These are phyloP conservation scores for Trichoderma harzianum DNA, from an alignment of 2,329 filamentous ascomycete genomes.

Conservation along the genomic window DNA sequence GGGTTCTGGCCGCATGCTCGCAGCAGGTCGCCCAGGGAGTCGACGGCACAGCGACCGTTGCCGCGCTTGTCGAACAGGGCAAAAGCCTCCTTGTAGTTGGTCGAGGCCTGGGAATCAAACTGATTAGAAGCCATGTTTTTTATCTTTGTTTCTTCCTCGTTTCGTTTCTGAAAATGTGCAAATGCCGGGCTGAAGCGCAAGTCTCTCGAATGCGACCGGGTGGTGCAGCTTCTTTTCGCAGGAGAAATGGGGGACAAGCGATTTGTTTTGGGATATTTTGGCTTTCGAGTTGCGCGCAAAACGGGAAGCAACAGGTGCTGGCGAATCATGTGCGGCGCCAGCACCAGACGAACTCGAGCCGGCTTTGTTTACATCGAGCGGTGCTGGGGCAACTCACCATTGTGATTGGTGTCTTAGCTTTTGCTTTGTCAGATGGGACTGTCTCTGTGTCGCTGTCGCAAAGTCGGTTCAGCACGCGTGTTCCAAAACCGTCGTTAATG, in stretches of 20 bases:
- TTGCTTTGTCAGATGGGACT: background rate
- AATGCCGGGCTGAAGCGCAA: background rate
- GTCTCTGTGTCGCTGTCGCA: background rate
- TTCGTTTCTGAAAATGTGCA: background rate
- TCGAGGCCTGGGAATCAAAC: conserved; percentile 62
- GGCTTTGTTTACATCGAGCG: conserved; percentile 19
- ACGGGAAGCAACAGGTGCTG: conserved; percentile 6
- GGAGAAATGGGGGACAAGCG: background rate
- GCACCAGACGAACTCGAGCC: background rate
- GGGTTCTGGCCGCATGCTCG: conserved; percentile 98
- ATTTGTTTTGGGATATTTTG: background rate
- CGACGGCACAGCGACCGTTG: conserved; percentile 83
- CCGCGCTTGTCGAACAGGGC: conserved; percentile 99
- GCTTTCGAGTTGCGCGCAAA: conserved; percentile 6
- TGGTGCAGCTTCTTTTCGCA: conserved; percentile 1
- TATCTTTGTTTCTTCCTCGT: conserved; percentile 14
- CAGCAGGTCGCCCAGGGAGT: conserved; percentile 87
- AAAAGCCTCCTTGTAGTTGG: conserved; percentile 99
- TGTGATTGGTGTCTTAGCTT: conserved; percentile 10
- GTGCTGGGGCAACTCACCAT: conserved; percentile 22
- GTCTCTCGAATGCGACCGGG: background rate
- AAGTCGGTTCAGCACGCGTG: conserved; percentile 4
- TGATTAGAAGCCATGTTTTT: conserved; percentile 50
- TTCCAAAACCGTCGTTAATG: conserved; percentile 18
- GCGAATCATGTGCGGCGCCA: conserved; percentile 16